A percentile compares a stretch with the other conserved stretches of the same genome.
phyloP scores from a whole-genome alignment of 139 green algal species.

The Chlamydomonas asymmetrica region DNA sequence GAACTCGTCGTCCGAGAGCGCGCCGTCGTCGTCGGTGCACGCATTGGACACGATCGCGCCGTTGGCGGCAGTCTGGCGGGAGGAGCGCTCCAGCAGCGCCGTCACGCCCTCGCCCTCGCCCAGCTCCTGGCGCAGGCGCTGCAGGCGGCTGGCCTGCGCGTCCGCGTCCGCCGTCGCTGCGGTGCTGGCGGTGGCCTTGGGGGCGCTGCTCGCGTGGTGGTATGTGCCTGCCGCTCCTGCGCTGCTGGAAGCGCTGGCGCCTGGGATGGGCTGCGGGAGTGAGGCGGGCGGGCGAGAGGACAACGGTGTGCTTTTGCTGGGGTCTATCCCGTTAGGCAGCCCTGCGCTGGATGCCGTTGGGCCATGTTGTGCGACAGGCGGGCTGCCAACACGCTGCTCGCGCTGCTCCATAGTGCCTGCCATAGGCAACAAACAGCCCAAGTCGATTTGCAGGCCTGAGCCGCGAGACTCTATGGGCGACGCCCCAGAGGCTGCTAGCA shows the following conservation, averaged over 20 bases:
- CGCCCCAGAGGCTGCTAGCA: background rate
- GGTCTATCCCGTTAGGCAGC: no score
- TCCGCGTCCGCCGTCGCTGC: background rate
- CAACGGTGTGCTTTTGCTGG: no score
- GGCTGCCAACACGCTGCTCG: background rate
- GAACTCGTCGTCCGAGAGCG: conserved; percentile 39
- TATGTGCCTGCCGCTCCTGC: no score
- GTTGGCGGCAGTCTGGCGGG: background rate
- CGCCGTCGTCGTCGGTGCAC: conserved; percentile 11
- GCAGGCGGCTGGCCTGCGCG: background rate
- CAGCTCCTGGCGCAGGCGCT: conserved; percentile 46
- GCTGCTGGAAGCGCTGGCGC: no score
- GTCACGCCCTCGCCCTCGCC: conserved; percentile 70
- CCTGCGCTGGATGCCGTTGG: no score
- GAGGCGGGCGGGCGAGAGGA: no score
- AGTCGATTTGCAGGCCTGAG: conserved; percentile 12
- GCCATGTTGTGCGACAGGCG: no score
- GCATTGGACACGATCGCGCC: background rate
- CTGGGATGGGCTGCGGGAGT: no score
- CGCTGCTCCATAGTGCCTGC: conserved; percentile 12
- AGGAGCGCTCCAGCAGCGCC: conserved; percentile 42
- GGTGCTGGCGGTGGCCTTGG: background rate
- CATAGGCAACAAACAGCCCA: conserved; percentile 12
- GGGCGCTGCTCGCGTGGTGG: no score
- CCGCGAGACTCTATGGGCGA: no score